Percentiles rank a stretch among this genome's conserved stretches.
Conservation (phyloP, 2,329 filamentous ascomycete genomes). For the Fusarium devonianum region DNA sequence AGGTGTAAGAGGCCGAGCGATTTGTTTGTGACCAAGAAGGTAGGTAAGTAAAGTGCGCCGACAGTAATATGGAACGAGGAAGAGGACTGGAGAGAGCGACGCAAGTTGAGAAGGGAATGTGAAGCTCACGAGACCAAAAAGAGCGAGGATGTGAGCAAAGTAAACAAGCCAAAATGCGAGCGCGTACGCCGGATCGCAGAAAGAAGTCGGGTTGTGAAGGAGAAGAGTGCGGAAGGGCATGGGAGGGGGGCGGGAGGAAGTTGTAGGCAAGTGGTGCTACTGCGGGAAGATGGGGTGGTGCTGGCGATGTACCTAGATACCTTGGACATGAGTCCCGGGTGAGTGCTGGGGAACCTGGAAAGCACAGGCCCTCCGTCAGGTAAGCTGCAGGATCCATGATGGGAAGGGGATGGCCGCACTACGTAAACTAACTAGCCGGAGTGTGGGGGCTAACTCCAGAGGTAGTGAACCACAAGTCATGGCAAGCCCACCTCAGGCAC, state of each 20-base stretch:
- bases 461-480: no score
- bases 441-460: constrained; percentile 18
- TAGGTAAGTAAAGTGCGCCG: constrained; percentile 22
- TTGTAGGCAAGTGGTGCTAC: constrained; percentile 20
- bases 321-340: no score
- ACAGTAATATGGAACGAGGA: constrained; percentile 6
- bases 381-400: no score
- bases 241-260: constrained; percentile 31
- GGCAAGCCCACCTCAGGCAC: constrained; percentile 7
- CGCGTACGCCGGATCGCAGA: constrained; percentile 15
- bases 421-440: no score
- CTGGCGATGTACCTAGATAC: neutral
- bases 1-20: constrained; percentile 13
- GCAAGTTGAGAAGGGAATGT: constrained; percentile 23
- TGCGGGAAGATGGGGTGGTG: constrained; percentile 3
- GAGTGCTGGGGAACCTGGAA: neutral
- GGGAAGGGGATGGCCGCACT: no score
- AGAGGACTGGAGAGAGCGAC: constrained; percentile 15
- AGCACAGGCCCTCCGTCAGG: no score
- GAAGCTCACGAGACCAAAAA: constrained; percentile 13
- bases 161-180: constrained; percentile 18
- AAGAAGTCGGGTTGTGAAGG: constrained; percentile 14
- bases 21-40: constrained; percentile 29
- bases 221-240: constrained; percentile 10
- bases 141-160: constrained; percentile 18